These are phyloP conservation scores for Colletotrichum viniferum DNA, from an alignment of 2,329 filamentous ascomycete species.

Conservation along the genomic window DNA sequence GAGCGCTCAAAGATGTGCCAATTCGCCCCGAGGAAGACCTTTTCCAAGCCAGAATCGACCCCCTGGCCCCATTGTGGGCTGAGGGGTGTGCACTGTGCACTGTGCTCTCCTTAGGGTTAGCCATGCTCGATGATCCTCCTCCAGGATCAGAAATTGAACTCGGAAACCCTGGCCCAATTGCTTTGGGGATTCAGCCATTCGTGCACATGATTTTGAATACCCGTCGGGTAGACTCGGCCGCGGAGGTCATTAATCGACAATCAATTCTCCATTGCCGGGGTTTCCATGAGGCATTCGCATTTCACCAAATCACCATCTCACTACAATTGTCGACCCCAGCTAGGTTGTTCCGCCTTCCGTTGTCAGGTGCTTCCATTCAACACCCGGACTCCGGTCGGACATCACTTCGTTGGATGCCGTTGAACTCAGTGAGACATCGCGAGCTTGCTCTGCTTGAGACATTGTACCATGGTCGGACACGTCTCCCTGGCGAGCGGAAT, in stretches of 20 bases:
- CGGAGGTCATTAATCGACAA: neutral
- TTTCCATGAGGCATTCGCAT: neutral
- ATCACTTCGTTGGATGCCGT: slow-evolving; percentile 10
- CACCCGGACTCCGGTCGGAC: neutral
- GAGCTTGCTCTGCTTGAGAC: neutral
- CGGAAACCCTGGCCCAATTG: slow-evolving; percentile 13
- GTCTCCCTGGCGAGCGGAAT: neutral
- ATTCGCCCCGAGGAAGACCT: neutral
- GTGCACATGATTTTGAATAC: neutral
- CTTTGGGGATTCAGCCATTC: neutral
- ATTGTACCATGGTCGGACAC: slow-evolving; percentile 1
- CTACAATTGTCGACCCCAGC: neutral
- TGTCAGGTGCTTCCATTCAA: slow-evolving; percentile 1
- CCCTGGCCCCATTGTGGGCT: neutral
- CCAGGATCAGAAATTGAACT: slow-evolving; percentile 20
- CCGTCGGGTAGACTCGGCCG: slow-evolving; percentile 17
- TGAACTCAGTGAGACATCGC: slow-evolving; percentile 1
- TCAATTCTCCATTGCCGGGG: neutral
- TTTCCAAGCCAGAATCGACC: neutral
- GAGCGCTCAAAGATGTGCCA: neutral
- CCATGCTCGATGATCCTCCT: slow-evolving; percentile 16
- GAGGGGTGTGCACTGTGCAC: slow-evolving; percentile 7
- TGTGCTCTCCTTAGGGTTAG: slow-evolving; percentile 10
- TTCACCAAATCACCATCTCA: neutral
- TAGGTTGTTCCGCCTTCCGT: neutral